A percentile compares a stretch with the other conserved stretches of the same genome.
phyloP scores from a whole-genome alignment of 345 rosid genomes.

The Gossypium arboreum region DNA sequence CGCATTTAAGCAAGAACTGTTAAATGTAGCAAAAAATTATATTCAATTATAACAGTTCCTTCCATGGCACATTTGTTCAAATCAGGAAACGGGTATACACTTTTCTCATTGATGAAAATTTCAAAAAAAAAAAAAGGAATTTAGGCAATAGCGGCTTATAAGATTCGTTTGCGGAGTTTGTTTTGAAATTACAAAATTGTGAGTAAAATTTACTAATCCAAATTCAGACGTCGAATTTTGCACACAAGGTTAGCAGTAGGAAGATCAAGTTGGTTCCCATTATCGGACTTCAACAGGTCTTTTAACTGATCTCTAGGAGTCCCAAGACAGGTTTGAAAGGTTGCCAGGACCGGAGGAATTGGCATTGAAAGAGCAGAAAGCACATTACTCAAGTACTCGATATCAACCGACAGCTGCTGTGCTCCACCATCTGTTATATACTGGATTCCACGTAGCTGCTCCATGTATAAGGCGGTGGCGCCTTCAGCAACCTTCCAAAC shows the following conservation, averaged over 20 bases:
- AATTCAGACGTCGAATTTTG: constrained; percentile 69
- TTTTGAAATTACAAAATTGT: neutral
- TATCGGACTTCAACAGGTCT: constrained; percentile 58
- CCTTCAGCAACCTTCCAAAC: constrained; percentile 81
- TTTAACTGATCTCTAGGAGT: constrained; percentile 79
- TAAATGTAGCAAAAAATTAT: neutral
- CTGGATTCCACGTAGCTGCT: constrained; percentile 90
- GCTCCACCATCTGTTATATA: constrained; percentile 88
- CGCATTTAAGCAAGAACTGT: neutral
- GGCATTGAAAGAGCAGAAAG: constrained; percentile 92
- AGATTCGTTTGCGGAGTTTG: neutral
- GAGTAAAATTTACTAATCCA: constrained; percentile 41
- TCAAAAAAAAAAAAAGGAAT: neutral
- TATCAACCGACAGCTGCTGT: constrained; percentile 81
- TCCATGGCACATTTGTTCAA: neutral
- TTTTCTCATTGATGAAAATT: too few species aligned
- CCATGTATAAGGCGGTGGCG: constrained; percentile 85
- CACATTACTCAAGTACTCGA: constrained; percentile 92
- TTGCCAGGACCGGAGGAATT: constrained; percentile 64
- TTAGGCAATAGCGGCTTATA: neutral
- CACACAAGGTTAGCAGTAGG: constrained; percentile 85
- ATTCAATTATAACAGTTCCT: neutral
- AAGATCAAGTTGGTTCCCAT: constrained; percentile 65
- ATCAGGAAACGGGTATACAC: too few species aligned
- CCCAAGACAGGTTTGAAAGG: constrained; percentile 80